Evolutionary conservation across 257 asterid species (phyloP).

Genomic region (Solanum corneliomulleri): DNA sequence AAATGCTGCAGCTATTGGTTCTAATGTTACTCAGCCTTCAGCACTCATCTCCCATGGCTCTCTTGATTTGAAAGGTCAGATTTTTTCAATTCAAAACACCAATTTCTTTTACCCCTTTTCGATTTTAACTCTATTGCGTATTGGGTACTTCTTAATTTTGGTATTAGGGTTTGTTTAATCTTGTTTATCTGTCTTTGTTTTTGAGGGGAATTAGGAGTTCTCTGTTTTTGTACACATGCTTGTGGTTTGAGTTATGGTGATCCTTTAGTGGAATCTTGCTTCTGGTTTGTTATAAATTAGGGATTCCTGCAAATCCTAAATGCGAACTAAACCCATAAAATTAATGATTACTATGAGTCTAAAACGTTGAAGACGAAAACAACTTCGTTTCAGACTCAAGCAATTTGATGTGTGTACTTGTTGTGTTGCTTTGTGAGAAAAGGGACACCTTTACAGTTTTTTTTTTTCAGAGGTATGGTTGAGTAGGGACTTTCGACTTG

Average conservation of each 20-base stretch:
- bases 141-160: not conserved
- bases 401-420: not conserved
- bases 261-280: not conserved
- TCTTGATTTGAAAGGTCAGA: slow-evolving; percentile 54
- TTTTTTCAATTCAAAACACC: not conserved
- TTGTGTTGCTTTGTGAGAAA: not conserved
- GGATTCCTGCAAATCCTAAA: not conserved
- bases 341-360: not conserved
- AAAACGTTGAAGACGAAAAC: not conserved
- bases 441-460: not conserved
- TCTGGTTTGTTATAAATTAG: not conserved
- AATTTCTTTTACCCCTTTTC: not conserved
- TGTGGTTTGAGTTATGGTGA: not conserved
- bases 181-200: not conserved
- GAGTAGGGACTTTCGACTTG: not conserved
- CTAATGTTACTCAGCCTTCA: slow-evolving; percentile 43
- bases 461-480: not conserved
- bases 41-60: slow-evolving; percentile 52
- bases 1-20: slow-evolving; percentile 41
- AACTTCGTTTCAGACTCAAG: not conserved
- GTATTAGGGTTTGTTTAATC: not conserved
- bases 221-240: not conserved
- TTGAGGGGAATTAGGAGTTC: not conserved
- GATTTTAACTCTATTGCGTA: not conserved
- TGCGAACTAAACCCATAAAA: not conserved